Percentiles rank a stretch among this genome's conserved stretches.
These are phyloP conservation scores for Yarrowia porcina DNA, from an alignment of 805 yeast species.

Conservation along the genomic window DNA sequence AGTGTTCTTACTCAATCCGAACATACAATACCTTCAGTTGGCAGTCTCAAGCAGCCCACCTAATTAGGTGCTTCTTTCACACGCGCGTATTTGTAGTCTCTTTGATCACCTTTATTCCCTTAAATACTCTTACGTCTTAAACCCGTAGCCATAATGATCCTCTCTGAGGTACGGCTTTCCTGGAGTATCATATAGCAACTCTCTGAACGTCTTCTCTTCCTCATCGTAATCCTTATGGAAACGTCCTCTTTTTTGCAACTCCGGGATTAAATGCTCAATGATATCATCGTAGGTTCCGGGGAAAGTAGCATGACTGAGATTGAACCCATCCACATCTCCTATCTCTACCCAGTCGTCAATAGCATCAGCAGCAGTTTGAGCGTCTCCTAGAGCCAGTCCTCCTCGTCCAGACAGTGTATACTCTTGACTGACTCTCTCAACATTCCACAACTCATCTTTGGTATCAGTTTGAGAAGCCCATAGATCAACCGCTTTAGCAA, in stretches of 20 bases:
- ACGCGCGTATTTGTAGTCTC: too few species aligned
- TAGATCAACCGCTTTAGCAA: neutral
- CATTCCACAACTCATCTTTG: slow-evolving; percentile 27
- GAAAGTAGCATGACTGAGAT: slow-evolving; percentile 41
- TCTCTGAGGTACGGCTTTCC: neutral
- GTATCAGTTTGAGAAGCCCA: slow-evolving; percentile 30
- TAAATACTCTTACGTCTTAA: neutral
- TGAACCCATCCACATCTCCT: slow-evolving; percentile 46
- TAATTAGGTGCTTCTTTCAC: too few species aligned
- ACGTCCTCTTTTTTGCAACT: slow-evolving; percentile 39
- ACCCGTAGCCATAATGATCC: neutral
- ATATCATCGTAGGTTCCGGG: slow-evolving; percentile 43
- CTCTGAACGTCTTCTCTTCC: neutral
- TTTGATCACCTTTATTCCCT: too few species aligned
- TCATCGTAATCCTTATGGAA: slow-evolving; percentile 31
- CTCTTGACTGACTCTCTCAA: neutral
- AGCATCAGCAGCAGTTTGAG: slow-evolving; percentile 42
- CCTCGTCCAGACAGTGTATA: slow-evolving; percentile 16
- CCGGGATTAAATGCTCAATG: slow-evolving; percentile 42
- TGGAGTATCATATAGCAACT: neutral
- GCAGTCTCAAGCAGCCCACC: too few species aligned
- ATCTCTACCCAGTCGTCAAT: slow-evolving; percentile 43
- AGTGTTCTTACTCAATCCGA: too few species aligned
- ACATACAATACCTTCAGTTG: too few species aligned
- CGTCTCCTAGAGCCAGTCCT: slow-evolving; percentile 3